These are phyloP conservation scores for Fusarium papillatum DNA, from an alignment of 2,329 filamentous ascomycete species.

Conservation along the genomic window DNA sequence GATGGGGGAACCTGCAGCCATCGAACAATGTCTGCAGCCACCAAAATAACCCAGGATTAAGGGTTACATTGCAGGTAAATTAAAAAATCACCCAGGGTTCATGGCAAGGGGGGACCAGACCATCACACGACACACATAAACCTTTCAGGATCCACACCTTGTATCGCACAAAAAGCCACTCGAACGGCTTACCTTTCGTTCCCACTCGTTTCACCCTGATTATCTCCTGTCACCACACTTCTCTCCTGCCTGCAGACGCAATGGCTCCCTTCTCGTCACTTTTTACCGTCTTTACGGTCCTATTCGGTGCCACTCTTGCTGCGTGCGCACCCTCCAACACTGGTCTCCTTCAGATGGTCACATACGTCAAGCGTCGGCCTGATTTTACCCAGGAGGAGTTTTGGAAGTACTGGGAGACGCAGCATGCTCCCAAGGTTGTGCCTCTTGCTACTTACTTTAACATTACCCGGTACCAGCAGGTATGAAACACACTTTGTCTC, in stretches of 20 bases:
- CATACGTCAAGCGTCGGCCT: slow-evolving; percentile 45
- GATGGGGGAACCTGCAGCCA: background rate
- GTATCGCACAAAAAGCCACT: background rate
- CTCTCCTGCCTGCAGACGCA: background rate
- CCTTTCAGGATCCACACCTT: background rate
- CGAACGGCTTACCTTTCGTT: background rate
- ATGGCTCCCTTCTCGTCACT: slow-evolving; percentile 23
- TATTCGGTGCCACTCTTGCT: slow-evolving; percentile 9
- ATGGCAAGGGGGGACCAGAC: background rate
- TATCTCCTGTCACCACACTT: background rate
- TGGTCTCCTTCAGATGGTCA: slow-evolving; percentile 45
- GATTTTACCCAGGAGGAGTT: slow-evolving; percentile 44
- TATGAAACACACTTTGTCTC: slow-evolving; percentile 13
- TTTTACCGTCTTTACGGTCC: slow-evolving; percentile 2
- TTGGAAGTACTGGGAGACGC: slow-evolving; percentile 47
- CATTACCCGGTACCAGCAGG: slow-evolving; percentile 47
- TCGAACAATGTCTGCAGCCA: background rate
- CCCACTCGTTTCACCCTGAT: background rate
- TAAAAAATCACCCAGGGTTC: background rate
- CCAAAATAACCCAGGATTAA: background rate
- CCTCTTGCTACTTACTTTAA: slow-evolving; percentile 44
- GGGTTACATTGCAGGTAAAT: background rate
- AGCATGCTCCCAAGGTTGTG: slow-evolving; percentile 47
- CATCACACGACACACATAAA: background rate
- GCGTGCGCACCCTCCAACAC: slow-evolving; percentile 54